A percentile compares a stretch with the other conserved stretches of the same genome.
Conservation (phyloP, 257 asterid species). For the Coffea eugenioides region DNA sequence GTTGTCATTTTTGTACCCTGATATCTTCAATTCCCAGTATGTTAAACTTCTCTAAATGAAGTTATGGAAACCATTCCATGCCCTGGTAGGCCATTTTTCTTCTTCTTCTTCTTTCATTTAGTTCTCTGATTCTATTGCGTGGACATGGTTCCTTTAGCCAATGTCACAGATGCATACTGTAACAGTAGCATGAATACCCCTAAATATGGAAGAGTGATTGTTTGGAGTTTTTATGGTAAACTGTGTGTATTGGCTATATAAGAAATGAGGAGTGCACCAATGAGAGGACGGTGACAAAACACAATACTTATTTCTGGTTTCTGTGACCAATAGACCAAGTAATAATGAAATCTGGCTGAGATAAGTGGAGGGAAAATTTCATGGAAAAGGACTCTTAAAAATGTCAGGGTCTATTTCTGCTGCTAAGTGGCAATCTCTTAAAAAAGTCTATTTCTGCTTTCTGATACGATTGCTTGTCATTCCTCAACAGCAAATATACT, state of each 20-base stretch:
- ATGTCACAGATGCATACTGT: not conserved
- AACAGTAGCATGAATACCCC: not conserved
- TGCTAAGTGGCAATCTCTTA: not conserved
- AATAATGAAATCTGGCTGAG: not conserved
- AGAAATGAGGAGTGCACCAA: not conserved
- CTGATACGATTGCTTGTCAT: not conserved
- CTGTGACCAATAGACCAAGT: too few species aligned
- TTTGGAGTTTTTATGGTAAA: not conserved
- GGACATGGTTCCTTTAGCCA: not conserved
- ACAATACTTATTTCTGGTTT: not conserved
- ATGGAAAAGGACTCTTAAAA: not conserved
- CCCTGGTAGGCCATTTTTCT: too few species aligned
- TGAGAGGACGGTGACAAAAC: not conserved
- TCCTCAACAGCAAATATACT: slow-evolving; percentile 50
- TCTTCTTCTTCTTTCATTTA: not conserved
- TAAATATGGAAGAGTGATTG: not conserved
- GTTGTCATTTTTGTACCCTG: not conserved
- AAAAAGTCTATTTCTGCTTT: not conserved
- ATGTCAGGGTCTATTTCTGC: not conserved
- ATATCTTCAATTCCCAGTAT: not conserved
- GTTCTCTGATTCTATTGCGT: not conserved
- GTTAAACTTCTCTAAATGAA: not conserved
- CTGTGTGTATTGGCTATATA: not conserved
- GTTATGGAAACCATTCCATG: not conserved
- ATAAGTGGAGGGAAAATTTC: not conserved